Evolutionary conservation across 2,329 filamentous ascomycete genomes (phyloP).

Genomic region (Talaromyces sp.): DNA sequence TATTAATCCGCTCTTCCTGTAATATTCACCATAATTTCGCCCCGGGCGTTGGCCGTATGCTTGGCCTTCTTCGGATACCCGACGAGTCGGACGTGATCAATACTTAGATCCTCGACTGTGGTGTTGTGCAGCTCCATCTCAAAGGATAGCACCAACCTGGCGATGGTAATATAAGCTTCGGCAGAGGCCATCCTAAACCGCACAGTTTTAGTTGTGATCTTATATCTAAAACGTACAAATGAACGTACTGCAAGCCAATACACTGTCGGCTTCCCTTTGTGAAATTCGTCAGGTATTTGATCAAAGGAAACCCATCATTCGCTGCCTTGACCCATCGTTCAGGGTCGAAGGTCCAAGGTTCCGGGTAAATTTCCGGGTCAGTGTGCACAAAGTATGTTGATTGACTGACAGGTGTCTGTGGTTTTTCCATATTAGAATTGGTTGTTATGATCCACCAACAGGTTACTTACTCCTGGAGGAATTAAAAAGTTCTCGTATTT

Average conservation of each 20-base stretch:
- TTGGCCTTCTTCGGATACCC: not conserved
- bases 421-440: not conserved
- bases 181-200: slow-evolving; percentile 1
- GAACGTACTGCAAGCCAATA: not conserved
- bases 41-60: not conserved
- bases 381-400: slow-evolving; percentile 20
- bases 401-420: not conserved
- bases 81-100: not conserved
- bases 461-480: not conserved
- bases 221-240: not conserved
- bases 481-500: not conserved
- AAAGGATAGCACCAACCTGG: not conserved
- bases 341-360: slow-evolving; percentile 20
- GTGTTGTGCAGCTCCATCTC: slow-evolving; percentile 2
- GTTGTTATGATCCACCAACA: not conserved
- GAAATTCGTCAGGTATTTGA: not conserved
- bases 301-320: not conserved
- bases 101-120: slow-evolving; percentile 1
- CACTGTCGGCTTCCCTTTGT: not conserved
- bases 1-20: not conserved
- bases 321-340: slow-evolving; percentile 19
- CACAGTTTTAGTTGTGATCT: not conserved
- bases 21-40: not conserved
- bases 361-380: slow-evolving; percentile 22
- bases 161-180: not conserved